Evolutionary conservation across 75 land plant species (phyloP), one percentile per base, ranked within the genome.

Genomic region (Azolla pinnata): DNA sequence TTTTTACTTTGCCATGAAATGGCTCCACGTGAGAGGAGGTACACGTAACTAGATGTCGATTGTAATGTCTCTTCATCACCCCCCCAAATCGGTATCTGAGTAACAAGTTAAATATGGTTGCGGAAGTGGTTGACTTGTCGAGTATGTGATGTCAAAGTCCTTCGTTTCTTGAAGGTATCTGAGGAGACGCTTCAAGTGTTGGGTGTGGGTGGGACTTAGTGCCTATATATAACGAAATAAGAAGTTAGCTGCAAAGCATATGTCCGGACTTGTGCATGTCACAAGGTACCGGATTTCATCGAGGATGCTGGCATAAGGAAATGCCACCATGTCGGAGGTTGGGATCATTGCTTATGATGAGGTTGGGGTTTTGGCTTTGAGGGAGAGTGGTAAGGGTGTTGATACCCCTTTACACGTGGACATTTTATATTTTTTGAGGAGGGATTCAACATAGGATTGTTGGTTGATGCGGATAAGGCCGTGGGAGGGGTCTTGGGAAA

Each of bases 31-130:
- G 25, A 45, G 1, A 65, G 30, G 4, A 28, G 4, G n/a, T 42
- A 65, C 14, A 56, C 26, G 14, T 56, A 65, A 0, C 45, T 33
- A 30, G 28, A 17, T 28, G 67, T 65, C 12, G 46, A 65, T 5
- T 3, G 23, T 4, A 42, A 33, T 30, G 56, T 28, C 9, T 25
- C 59, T 28, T 1, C 23, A 46, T 55, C 54, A 33, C 38, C 21
- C 48, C 59, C 57, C 34, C 34, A 55, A 34, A n/a, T 55, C 57
- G 9, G 59, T 59, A 56, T 38, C 67, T 1, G 48, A 33, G 44
- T 54, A 55, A 17, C 59, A 57, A 5, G 9, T n/a, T 20, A 68
- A 18, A 17, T 53, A 10, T 23, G 61, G 14, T 16, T 20, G 10
- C 14, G 32, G 19, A 31, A 63, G n/a, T n/a, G 38, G 19, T 0